Conservation (phyloP, 2,329 filamentous ascomycete genomes). For the Ceratocystis lukuohia region DNA sequence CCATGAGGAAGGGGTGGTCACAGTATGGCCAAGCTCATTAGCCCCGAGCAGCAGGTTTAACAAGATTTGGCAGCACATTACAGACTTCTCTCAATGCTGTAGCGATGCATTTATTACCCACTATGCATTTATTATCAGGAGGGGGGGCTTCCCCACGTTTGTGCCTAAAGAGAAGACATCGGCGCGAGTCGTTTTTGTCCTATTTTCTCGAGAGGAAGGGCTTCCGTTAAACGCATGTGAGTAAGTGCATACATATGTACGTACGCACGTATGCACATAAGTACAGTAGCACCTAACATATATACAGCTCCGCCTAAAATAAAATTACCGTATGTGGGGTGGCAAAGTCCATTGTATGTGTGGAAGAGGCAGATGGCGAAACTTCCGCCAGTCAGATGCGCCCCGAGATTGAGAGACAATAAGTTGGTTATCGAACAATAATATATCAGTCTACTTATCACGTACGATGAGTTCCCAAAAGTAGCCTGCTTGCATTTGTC, state of each 20-base stretch:
- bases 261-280: neutral
- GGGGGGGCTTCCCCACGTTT: constrained; percentile 3
- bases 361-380: too few relatives aligned
- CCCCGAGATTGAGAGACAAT: too few relatives aligned
- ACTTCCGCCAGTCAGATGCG: too few relatives aligned
- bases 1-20: constrained; percentile 9
- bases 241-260: constrained; percentile 1
- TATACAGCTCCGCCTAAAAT: neutral
- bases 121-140: neutral
- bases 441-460: too few relatives aligned
- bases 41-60: neutral
- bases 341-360: neutral
- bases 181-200: neutral
- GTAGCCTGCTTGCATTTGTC: too few relatives aligned
- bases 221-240: neutral
- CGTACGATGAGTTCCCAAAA: too few relatives aligned
- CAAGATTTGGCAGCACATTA: neutral
- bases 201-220: neutral
- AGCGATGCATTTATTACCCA: neutral
- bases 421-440: too few relatives aligned
- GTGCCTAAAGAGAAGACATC: constrained; percentile 14
- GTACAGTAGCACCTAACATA: neutral
- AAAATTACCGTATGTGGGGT: neutral
- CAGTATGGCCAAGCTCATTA: neutral
- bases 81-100: neutral